Conservation (phyloP, 2,329 filamentous ascomycete species). For the Neonectria hederae region DNA sequence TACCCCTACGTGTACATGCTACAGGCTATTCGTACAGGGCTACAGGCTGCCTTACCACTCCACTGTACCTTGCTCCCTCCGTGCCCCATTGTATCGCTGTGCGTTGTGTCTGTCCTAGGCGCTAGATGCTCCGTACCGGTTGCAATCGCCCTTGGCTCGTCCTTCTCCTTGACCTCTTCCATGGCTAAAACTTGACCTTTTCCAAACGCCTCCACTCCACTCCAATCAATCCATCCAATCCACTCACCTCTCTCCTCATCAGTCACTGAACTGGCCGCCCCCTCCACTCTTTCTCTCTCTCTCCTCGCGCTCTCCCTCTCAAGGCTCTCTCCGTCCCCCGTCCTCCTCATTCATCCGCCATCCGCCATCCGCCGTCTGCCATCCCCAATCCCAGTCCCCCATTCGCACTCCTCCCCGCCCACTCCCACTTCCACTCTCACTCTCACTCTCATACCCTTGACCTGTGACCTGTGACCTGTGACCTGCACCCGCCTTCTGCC, state of each 20-base stretch:
- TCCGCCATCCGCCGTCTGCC: background rate
- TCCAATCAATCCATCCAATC: conserved; percentile 1
- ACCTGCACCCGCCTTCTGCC: background rate
- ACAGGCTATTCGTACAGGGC: background rate
- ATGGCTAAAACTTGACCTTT: background rate
- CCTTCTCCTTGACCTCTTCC: background rate
- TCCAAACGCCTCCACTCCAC: conserved; percentile 5
- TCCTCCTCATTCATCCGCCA: background rate
- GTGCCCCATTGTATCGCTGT: background rate
- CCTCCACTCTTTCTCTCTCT: background rate
- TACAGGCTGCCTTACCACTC: background rate
- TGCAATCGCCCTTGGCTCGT: background rate
- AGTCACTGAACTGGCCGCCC: conserved; percentile 13
- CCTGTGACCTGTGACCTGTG: background rate
- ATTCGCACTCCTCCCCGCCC: background rate
- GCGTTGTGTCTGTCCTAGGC: background rate
- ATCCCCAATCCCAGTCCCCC: background rate
- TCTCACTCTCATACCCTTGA: background rate
- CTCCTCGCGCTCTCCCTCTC: background rate
- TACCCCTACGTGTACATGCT: background rate
- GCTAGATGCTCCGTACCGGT: background rate
- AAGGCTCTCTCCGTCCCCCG: conserved; percentile 1
- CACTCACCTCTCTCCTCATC: background rate
- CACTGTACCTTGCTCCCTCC: background rate
- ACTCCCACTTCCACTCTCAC: too few relatives aligned